phyloP scores from a whole-genome alignment of 1,284 basidiomycete species.

The Flammula alnicola region DNA sequence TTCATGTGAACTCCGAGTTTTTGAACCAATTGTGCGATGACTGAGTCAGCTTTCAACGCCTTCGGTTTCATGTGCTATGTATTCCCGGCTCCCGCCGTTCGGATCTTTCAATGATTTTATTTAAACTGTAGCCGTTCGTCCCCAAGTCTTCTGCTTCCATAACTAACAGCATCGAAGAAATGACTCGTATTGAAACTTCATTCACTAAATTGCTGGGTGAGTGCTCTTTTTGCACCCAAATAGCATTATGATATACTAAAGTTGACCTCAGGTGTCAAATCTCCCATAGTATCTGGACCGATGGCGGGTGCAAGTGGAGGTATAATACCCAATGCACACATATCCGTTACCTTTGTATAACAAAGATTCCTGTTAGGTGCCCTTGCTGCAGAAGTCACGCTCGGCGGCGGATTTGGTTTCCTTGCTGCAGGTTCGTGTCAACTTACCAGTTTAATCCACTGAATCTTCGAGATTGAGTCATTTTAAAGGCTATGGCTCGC shows the following conservation, averaged over 20 bases:
- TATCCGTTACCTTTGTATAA: neutral
- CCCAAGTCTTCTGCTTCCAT: neutral
- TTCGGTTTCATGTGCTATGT: too few relatives aligned
- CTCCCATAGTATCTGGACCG: slow-evolving; percentile 58
- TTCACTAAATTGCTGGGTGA: slow-evolving; percentile 29
- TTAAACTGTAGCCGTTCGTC: too few relatives aligned
- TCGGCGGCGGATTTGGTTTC: slow-evolving; percentile 76
- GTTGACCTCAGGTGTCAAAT: slow-evolving; percentile 45
- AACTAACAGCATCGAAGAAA: slow-evolving; percentile 4
- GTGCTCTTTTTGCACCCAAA: neutral
- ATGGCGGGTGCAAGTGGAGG: slow-evolving; percentile 72
- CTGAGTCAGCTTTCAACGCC: too few relatives aligned
- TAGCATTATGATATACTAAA: neutral
- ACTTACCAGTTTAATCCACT: neutral
- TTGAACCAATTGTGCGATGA: too few relatives aligned
- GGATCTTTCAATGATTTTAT: neutral
- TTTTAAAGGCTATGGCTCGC: slow-evolving; percentile 47
- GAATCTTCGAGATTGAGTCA: neutral
- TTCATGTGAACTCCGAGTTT: too few relatives aligned
- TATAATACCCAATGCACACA: slow-evolving; percentile 15
- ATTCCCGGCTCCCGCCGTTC: neutral
- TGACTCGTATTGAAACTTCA: slow-evolving; percentile 20
- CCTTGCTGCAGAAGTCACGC: slow-evolving; percentile 64
- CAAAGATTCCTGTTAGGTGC: slow-evolving; percentile 40
- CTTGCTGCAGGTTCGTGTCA: slow-evolving; percentile 53